Evolutionary conservation across 1,284 basidiomycete species (phyloP).

Genomic region (Gomphus sp.): DNA sequence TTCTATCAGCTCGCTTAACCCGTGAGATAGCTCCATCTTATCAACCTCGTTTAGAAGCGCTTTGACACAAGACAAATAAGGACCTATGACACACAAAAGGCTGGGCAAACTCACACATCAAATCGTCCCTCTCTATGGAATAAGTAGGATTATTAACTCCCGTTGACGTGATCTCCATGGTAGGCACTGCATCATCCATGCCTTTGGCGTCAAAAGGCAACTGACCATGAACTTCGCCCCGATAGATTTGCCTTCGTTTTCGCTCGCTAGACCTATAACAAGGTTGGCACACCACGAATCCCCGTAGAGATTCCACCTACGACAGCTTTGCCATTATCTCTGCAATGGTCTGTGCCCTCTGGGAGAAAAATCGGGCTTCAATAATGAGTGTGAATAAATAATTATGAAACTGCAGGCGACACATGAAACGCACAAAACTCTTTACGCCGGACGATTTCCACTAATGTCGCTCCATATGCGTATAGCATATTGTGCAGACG

Average conservation of each 20-base stretch:
- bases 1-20: constrained; percentile 34
- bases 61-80: constrained; percentile 20
- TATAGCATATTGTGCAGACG: constrained; percentile 86
- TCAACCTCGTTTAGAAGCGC: constrained; percentile 54
- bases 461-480: constrained; percentile 86
- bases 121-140: constrained; percentile 59
- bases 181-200: constrained; percentile 69
- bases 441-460: constrained; percentile 84
- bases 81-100: neutral
- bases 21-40: constrained; percentile 47
- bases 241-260: constrained; percentile 69
- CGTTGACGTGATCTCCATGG: constrained; percentile 66
- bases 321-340: constrained; percentile 79
- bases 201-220: constrained; percentile 71
- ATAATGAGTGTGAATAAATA: neutral
- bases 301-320: constrained; percentile 30
- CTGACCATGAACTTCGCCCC: constrained; percentile 69
- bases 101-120: constrained; percentile 46
- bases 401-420: neutral
- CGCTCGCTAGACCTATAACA: constrained; percentile 52
- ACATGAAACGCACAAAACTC: constrained; percentile 60
- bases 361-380: constrained; percentile 67
- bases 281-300: neutral
- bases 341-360: constrained; percentile 66
- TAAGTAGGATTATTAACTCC: constrained; percentile 47